Evolutionary conservation across 768 basidiomycete genomes (phyloP), one percentile per base, ranked within the genome.

Genomic region (Mycena leptocephala): DNA sequence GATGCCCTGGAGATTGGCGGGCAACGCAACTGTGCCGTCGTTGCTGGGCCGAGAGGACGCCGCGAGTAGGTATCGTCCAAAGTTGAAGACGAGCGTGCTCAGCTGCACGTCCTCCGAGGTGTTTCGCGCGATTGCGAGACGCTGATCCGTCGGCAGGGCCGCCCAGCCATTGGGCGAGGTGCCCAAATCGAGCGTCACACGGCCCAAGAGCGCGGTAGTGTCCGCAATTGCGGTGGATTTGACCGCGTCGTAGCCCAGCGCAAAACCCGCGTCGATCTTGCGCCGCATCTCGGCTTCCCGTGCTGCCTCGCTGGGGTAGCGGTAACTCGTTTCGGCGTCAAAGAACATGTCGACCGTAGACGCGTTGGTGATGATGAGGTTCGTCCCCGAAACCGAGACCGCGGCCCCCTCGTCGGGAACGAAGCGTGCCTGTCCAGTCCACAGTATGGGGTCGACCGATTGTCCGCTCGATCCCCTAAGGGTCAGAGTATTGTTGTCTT

Each of bases 301-400:
- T 22, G 63, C 43, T 30, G 63, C 63, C 63, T 65, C 63, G 24
- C 39, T 65, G 63, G 63, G 16, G 63, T 46, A 46, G 9, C 63
- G 63, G 39, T 43, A 39, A 33, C 63, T 65, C 63, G 63, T n/a
- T n/a, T n/a, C n/a, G n/a, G n/a, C n/a, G n/a, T n/a, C n/a, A n/a
- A n/a, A n/a, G n/a, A n/a, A n/a, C 63, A 65, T 65, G 37, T 65
- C 37, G 37, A 65, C 63, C 43, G 63, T 65, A 28, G 63, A 43
- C 39, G 63, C 63, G 11, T 46, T 46, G n/a, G n/a, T n/a, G n/a
- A n/a, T n/a, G n/a, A n/a, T n/a, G n/a, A n/a, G n/a, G n/a, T n/a
- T n/a, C n/a, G 16, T 26, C 39, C 41, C 63, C 41, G 63, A 65
- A 30, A 65, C 63, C 28, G 63, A 46, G 41, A 65, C 63, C 39